Evolutionary conservation across 306 rosid genomes (phyloP), one percentile per base, ranked within the genome.

Genomic region (Fagus crenata): DNA sequence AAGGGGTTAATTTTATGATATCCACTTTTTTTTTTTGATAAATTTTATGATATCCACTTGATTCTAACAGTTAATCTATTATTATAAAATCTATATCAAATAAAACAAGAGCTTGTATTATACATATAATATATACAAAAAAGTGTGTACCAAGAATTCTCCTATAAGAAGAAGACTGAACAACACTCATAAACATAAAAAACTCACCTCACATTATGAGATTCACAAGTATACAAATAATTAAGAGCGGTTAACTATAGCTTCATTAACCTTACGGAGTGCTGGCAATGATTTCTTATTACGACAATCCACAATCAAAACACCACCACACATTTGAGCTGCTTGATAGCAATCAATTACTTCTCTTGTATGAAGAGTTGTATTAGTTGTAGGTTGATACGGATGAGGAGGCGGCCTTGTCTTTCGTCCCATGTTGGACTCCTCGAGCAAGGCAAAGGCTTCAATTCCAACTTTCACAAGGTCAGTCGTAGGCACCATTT

Each of bases 311-410:
- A 71, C 53, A 40, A 78, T 12, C 63, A 36, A 1, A 60, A 78
- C 42, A 12, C 54, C 77, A 12, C 54, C 64, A 33, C 60, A 60
- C 64, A 12, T 78, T 22, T 43, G 41, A 0, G 43, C 64, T 9
- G 64, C 72, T 5, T 78, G 12, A 22, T 78, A 4, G 81, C 81
- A 58, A 39, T 71, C 42, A 58, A 78, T 71, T 36, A 53, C 65
- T 3, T 4, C 69, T 31, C 32, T 46, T 41, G n/a, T 6, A 14
- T 1, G 18, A 33, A 5, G 0, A 71, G 13, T 49, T 5, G 53
- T 7, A 8, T 51, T 7, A 3, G 12, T 2, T 35, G 22, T 64
- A 28, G 69, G 33, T 36, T 46, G 71, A 7, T 41, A 1, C 1
- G 9, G 41, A 2, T 9, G 22, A 42, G 49, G 17, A 42, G 54